Evolutionary conservation across 495 filamentous ascomycete genomes (phyloP).

Genomic region (Platismatia glauca): DNA sequence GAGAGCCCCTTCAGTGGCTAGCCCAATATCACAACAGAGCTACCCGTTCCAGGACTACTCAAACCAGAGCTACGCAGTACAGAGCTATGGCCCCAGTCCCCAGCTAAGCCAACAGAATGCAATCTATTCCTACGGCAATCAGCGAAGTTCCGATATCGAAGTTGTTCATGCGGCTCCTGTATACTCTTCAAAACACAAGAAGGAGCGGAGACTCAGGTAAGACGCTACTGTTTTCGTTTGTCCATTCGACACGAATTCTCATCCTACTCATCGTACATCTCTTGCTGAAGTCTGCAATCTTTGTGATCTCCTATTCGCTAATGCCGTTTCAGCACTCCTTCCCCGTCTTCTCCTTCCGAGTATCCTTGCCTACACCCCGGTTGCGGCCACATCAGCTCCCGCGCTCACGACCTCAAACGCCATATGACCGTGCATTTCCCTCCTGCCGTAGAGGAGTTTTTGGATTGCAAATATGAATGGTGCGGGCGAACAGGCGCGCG

Average conservation of each 20-base stretch:
- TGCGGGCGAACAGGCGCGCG: slow-evolving; percentile 71
- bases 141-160: background rate
- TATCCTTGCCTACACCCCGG: slow-evolving; percentile 37
- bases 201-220: background rate
- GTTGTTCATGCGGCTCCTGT: background rate
- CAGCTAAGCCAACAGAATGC: too few species aligned
- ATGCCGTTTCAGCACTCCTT: background rate
- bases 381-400: slow-evolving; percentile 42
- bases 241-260: background rate
- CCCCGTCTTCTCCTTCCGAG: background rate
- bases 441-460: slow-evolving; percentile 35
- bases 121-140: background rate
- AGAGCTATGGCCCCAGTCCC: too few species aligned
- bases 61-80: too few species aligned
- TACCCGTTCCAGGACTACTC: background rate
- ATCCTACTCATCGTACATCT: background rate
- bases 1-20: background rate
- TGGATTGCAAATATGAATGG: slow-evolving; percentile 64
- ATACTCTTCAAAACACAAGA: background rate
- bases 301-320: background rate
- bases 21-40: background rate
- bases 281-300: background rate
- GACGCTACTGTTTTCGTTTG: slow-evolving; percentile 23
- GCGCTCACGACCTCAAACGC: slow-evolving; percentile 45
- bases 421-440: slow-evolving; percentile 45